Evolutionary conservation across 106 monocot genomes (phyloP), one percentile per base, ranked within the genome.

Genomic region (Posidonia australis): DNA sequence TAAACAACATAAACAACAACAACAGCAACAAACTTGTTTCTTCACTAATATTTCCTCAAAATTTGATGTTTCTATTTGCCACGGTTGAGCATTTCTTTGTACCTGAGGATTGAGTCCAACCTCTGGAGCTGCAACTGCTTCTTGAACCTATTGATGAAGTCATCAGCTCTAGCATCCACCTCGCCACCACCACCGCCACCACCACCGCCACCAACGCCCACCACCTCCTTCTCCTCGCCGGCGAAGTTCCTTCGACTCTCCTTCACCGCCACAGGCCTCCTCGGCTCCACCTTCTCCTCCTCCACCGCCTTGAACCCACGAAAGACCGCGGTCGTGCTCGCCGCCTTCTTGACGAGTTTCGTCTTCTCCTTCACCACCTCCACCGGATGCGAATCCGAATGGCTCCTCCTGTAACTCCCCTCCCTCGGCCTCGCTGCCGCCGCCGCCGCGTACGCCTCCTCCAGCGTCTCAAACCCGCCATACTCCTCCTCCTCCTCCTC

Each of bases 51-150:
- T n/a, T n/a, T n/a, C n/a, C n/a, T n/a, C n/a, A n/a, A n/a, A n/a
- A n/a, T n/a, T n/a, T n/a, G n/a, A 36, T 36, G 2, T 36, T 36
- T 36, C 20, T 18, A 60, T 3, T 19, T 70, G 0, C 82, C 80
- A 16, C 83, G 65, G 30, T 57, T 65, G 62, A 83, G 67, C 83
- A 79, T 86, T 19, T 83, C 81, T 36, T 75, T 79, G 70, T 84
- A 82, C 72, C 77, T 81, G 46, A 78, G 17, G 26, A 84, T 42
- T 13, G 92, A 92, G 20, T 92, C 80, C 13, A 87, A 47, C 61
- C 84, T 51, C 84, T 92, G 92, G 26, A 92, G 81, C 67, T 84
- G 74, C 26, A 92, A 77, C 74, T 92, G 83, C 65, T 84, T 77
- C 74, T 75, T 47, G 76, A 92, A 92, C 64, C 74, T 43, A 73